These are phyloP conservation scores for Kandelia obovata DNA, from an alignment of 345 rosid species.

Conservation along the genomic window DNA sequence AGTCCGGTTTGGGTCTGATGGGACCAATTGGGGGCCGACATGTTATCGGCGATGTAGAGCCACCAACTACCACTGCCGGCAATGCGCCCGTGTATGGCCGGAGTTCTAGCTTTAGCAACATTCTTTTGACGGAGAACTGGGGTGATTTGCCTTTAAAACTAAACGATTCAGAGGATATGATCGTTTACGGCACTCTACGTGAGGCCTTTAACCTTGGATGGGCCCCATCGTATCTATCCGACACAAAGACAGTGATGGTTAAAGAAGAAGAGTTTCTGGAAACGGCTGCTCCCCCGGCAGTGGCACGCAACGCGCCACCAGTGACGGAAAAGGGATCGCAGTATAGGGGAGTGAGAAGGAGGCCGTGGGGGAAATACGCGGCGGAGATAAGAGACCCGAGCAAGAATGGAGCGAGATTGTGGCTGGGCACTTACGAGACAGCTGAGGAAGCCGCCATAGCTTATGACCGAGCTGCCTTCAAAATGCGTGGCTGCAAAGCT, in stretches of 20 bases:
- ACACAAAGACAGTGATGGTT: not conserved
- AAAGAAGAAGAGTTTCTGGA: not conserved
- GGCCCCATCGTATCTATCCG: constrained; percentile 10
- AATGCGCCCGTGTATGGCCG: not conserved
- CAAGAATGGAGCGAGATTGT: constrained; percentile 61
- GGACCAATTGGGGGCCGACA: not conserved
- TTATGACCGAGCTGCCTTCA: constrained; percentile 34
- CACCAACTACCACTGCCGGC: not conserved
- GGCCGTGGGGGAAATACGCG: constrained; percentile 74
- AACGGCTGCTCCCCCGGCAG: not conserved
- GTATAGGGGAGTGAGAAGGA: constrained; percentile 35
- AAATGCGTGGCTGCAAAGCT: constrained; percentile 37
- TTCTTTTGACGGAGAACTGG: constrained; percentile 23
- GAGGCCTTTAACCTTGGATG: constrained; percentile 26
- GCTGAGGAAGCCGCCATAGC: constrained; percentile 56
- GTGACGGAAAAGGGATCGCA: not conserved
- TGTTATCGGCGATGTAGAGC: not conserved
- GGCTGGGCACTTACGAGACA: constrained; percentile 70
- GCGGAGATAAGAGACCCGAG: constrained; percentile 72
- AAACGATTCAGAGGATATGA: constrained; percentile 27
- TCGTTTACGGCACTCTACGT: constrained; percentile 21
- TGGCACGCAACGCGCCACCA: not conserved
- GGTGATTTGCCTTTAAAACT: constrained; percentile 27
- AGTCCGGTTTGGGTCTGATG: not conserved
- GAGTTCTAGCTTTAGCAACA: constrained; percentile 1